Evolutionary conservation across 1,284 basidiomycete species (phyloP), one percentile per base, ranked within the genome.

Genomic region (Ustilago cynodontis): DNA sequence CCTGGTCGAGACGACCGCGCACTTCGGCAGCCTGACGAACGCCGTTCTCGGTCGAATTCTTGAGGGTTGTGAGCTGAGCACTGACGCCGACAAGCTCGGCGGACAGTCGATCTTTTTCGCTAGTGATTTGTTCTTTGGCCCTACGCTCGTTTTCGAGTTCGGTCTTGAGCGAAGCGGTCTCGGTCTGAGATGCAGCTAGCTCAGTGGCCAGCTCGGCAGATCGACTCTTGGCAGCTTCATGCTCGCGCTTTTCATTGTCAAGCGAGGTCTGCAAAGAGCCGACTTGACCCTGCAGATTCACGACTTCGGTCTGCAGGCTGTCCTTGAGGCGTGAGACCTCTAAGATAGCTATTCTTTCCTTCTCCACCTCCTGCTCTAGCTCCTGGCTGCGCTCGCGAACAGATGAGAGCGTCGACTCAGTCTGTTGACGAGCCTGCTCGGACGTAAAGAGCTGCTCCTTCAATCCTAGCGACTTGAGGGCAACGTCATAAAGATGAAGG

Each of bases 41-140:
- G 47, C 77, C 79, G 45, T 52, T 76, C 43, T 79, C 73, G 16
- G 71, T 64, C 3, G 70, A 75, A 49, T 61, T 68, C 50, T 74
- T 75, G 41, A 78, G 61, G 2, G 72, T 71, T 3, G 69, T 66
- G 11, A 79, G 72, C 51, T 72, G 66, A 18, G 76, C 77, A 53
- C 65, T 65, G 41, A 73, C 65, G 29, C 78, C 76, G 16, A 71
- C 77, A 11, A 74, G 77, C 31, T 77, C 65, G n/a, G 76, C 65
- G 16, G 65, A 60, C n/a, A 80, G 64, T 18, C 71, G 43, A 28
- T 68, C 67, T 58, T 71, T 65, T 31, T 74, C 79, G 66, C 65
- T 68, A 6, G 64, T 50, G 18, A 71, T 39, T 18, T 64, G 59
- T 62, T 79, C 76, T 31, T 80, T 78, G 7, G 75, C 75, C 22